Evolutionary conservation across 495 filamentous ascomycete species (phyloP), one percentile per base, ranked within the genome.

Genomic region (Aspergillus baeticus): DNA sequence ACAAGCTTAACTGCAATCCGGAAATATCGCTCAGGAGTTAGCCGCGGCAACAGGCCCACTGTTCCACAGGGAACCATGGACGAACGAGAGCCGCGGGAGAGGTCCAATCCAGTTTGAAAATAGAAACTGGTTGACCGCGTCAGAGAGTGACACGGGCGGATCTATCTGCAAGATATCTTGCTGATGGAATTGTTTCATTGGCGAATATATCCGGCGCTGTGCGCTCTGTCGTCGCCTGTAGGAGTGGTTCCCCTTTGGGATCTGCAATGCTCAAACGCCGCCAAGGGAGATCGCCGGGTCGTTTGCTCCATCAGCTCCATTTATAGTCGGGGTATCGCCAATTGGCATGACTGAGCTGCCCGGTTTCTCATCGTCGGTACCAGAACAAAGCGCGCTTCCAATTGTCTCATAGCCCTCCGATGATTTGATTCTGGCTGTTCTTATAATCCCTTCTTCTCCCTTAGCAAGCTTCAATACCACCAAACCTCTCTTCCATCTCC

Each of bases 231-330:
- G 35, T 37, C 11, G 35, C 35, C n/a, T 13, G 35, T 13, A 37
- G 13, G 35, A 14, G 35, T 29, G 3, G 3, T 4, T 8, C 26
- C 17, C n/a, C 38, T 41, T 37, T 20, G 15, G 33, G 34, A 50
- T 38, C 34, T 50, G 47, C 47, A 43, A 23, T 15, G 34, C 23
- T 29, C 47, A 50, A 38, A 37, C 47, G 47, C 47, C 20, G 46
- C 46, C 46, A 49, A 49, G 41, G 17, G 18, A 21, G 41, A 43
- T 43, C 41, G 18, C 8, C 41, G 11, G 21, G 42, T 11, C 23
- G 47, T 20, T 22, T 3, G 18, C 21, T 50, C 47, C 15, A 20
- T 20, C 22, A 5, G n/a, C 34, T 50, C 47, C 47, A 33, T 47
- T 34, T 47, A 35, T 47, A 34, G 29, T 33, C 33, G 11, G 14